Conservation (phyloP, 1,284 basidiomycete species). For the Cutaneotrichosporon sp. region DNA sequence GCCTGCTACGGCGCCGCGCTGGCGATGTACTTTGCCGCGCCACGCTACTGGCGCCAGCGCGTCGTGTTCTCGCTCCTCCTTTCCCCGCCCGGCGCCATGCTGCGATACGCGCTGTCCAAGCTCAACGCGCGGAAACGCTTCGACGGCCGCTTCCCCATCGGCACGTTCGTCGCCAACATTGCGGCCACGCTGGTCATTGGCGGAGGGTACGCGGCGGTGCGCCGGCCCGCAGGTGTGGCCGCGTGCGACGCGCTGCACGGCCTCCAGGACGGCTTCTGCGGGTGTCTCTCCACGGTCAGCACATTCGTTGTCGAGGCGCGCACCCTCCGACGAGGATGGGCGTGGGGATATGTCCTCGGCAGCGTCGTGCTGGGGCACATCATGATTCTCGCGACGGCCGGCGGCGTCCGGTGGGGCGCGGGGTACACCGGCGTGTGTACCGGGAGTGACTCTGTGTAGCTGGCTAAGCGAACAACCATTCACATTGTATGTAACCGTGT, state of each 20-base stretch:
- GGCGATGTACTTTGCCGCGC: constrained; percentile 73
- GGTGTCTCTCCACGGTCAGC: constrained; percentile 90
- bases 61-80: constrained; percentile 88
- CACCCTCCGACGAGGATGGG: constrained; percentile 58
- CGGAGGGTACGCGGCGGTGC: constrained; percentile 70
- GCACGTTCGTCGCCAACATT: constrained; percentile 86
- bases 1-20: constrained; percentile 59
- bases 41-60: constrained; percentile 70
- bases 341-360: constrained; percentile 65
- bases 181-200: constrained; percentile 75
- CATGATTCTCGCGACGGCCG: constrained; percentile 73
- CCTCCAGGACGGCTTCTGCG: constrained; percentile 88
- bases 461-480: no score
- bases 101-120: constrained; percentile 75
- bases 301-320: constrained; percentile 85
- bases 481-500: background rate
- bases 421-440: constrained; percentile 29
- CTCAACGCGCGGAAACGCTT: constrained; percentile 66
- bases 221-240: constrained; percentile 53
- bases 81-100: constrained; percentile 82
- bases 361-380: constrained; percentile 74
- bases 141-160: constrained; percentile 67
- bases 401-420: constrained; percentile 65
- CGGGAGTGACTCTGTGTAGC: background rate
- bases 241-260: constrained; percentile 76